phyloP scores from a whole-genome alignment of 2,329 filamentous ascomycete species.

The Clarireedia hainanense region DNA sequence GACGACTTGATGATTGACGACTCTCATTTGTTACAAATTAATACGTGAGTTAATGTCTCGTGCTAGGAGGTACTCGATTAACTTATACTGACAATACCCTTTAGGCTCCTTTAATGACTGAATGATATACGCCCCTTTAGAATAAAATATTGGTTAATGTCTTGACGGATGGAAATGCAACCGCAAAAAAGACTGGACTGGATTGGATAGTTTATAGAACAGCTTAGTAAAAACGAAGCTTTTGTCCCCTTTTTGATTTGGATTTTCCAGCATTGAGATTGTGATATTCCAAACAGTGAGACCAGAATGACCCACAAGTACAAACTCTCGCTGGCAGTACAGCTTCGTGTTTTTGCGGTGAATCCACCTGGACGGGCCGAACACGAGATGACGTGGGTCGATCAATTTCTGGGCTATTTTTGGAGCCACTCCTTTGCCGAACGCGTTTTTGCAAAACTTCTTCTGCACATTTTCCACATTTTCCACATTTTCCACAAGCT shows the following conservation, averaged over 20 bases:
- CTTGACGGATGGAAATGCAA: not conserved
- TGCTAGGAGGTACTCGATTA: no score
- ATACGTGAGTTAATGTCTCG: not conserved
- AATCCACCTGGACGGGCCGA: no score
- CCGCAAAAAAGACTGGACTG: not conserved
- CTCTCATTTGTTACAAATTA: not conserved
- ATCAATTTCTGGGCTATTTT: not conserved
- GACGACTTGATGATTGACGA: not conserved
- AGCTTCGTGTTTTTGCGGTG: no score
- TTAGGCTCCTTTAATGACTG: conserved; percentile 8
- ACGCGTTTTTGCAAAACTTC: not conserved
- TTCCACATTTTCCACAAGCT: not conserved
- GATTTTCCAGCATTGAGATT: no score
- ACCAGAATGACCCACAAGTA: no score
- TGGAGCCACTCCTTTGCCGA: not conserved
- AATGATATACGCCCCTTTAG: conserved; percentile 9
- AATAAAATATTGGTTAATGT: conserved; percentile 1
- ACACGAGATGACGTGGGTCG: not conserved
- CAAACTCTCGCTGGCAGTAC: no score
- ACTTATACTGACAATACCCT: not conserved
- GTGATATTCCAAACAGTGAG: no score
- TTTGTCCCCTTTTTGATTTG: not conserved
- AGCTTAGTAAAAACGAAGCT: not conserved
- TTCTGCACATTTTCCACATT: not conserved
- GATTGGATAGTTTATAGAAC: not conserved